Percentiles rank a stretch among this genome's conserved stretches.
phyloP scores from a whole-genome alignment of 345 rosid genomes.

The Eucalyptus coolabah region DNA sequence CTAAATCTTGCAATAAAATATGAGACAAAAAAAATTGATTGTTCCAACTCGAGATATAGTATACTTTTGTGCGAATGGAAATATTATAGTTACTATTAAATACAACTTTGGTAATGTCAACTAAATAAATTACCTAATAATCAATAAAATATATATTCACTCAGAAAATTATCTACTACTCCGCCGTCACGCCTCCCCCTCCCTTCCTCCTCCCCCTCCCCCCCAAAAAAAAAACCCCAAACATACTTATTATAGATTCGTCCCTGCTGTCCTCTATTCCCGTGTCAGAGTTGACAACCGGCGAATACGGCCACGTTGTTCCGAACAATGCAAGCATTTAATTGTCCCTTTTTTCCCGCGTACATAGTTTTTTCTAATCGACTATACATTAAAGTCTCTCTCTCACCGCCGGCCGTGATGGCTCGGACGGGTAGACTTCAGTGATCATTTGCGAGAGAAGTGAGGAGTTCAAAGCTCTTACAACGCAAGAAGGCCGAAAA shows the following conservation, averaged over 20 bases:
- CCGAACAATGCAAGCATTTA: not conserved
- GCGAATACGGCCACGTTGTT: not conserved
- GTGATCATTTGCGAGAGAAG: too few species aligned
- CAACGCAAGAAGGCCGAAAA: too few species aligned
- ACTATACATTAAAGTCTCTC: too few species aligned
- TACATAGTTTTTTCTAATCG: not conserved
- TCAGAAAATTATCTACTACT: not conserved
- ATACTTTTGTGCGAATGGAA: not conserved
- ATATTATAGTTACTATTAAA: not conserved
- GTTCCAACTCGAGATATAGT: not conserved
- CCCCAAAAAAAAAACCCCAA: too few species aligned
- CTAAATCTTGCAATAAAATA: not conserved
- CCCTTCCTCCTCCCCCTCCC: fast-evolving
- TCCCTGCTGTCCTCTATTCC: not conserved
- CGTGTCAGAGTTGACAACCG: not conserved
- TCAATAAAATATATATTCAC: not conserved
- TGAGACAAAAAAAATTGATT: not conserved
- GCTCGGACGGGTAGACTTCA: too few species aligned
- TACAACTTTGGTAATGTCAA: not conserved
- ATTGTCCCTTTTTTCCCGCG: not conserved
- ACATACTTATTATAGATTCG: not conserved
- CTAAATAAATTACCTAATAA: too few species aligned
- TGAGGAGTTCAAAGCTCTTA: too few species aligned
- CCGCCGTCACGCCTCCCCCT: too few species aligned
- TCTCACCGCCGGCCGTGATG: too few species aligned